These are phyloP conservation scores for Suhomyces terraborum DNA, from an alignment of 1,139 yeast genomes.

Conservation along the genomic window DNA sequence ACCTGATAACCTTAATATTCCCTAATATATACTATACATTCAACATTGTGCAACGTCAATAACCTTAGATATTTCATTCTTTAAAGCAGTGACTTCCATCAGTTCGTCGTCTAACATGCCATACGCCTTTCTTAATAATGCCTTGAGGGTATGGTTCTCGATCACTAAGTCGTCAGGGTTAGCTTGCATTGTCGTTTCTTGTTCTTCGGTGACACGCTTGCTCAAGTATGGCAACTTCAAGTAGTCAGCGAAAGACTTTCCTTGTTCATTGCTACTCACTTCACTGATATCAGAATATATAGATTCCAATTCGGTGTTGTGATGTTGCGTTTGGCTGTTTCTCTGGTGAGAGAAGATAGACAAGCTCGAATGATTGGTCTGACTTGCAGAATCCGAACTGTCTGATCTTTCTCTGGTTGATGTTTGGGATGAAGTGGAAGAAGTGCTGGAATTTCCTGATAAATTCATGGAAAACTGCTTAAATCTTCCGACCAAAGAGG, in stretches of 20 bases:
- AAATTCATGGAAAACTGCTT: slow-evolving; percentile 20
- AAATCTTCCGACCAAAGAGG: slow-evolving; percentile 20
- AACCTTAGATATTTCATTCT: slow-evolving; percentile 17
- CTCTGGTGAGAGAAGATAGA: slow-evolving; percentile 23
- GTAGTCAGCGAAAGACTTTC: slow-evolving; percentile 27
- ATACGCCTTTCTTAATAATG: slow-evolving; percentile 30
- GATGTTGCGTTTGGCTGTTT: slow-evolving; percentile 12
- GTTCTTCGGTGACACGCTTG: slow-evolving; percentile 18
- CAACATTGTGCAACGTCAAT: slow-evolving; percentile 14
- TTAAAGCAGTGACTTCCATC: slow-evolving; percentile 17
- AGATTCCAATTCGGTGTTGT: slow-evolving; percentile 30
- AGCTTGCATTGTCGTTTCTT: slow-evolving; percentile 13
- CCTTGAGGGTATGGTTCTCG: slow-evolving; percentile 32
- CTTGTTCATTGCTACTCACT: slow-evolving; percentile 17
- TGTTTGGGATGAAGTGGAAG: slow-evolving; percentile 14
- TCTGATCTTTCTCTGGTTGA: slow-evolving; percentile 17
- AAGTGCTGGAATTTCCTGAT: slow-evolving; percentile 9
- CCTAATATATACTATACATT: slow-evolving; percentile 5
- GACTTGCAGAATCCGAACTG: slow-evolving; percentile 15
- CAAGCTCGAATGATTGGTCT: slow-evolving; percentile 22
- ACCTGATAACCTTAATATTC: slow-evolving; percentile 2
- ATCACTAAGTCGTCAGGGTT: slow-evolving; percentile 17
- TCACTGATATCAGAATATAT: slow-evolving; percentile 34
- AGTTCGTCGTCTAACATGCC: slow-evolving; percentile 23
- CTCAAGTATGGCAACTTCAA: slow-evolving; percentile 28